These are phyloP conservation scores for Candida wancherniae DNA, from an alignment of 805 yeast species.

Conservation along the genomic window DNA sequence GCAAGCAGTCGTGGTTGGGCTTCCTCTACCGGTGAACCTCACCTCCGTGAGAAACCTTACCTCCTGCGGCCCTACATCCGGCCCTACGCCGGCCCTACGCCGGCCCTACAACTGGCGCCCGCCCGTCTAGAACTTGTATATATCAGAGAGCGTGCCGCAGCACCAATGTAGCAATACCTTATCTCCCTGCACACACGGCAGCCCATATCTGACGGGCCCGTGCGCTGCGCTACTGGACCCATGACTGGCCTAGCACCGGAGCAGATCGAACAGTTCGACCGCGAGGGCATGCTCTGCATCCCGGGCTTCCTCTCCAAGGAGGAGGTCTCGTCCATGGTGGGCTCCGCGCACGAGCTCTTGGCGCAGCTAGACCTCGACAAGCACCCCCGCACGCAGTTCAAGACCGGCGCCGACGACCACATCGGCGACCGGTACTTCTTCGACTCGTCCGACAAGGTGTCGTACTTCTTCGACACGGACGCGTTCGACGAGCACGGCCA, in stretches of 20 bases:
- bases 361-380: conserved; percentile 43
- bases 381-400: conserved; percentile 70
- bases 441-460: conserved; percentile 62
- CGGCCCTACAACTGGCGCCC: too few species aligned
- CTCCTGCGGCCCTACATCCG: too few species aligned
- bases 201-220: too few species aligned
- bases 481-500: conserved; percentile 56
- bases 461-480: conserved; percentile 66
- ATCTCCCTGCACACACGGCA: too few species aligned
- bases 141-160: too few species aligned
- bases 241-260: conserved; percentile 35
- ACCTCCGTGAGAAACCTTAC: too few species aligned
- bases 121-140: too few species aligned
- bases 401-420: conserved; percentile 55
- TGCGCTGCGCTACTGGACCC: too few species aligned
- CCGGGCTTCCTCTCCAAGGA: conserved; percentile 46
- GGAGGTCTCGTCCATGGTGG: conserved; percentile 38
- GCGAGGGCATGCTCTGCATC: conserved; percentile 59
- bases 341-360: conserved; percentile 43
- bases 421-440: conserved; percentile 72
- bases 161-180: too few species aligned
- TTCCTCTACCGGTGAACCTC: conserved; percentile 46
- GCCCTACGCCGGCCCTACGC: too few species aligned
- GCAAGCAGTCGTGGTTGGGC: conserved; percentile 57
- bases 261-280: conserved; percentile 47